Conservation (phyloP, 106 monocot genomes). For the Acanthochlamys bracteata region DNA sequence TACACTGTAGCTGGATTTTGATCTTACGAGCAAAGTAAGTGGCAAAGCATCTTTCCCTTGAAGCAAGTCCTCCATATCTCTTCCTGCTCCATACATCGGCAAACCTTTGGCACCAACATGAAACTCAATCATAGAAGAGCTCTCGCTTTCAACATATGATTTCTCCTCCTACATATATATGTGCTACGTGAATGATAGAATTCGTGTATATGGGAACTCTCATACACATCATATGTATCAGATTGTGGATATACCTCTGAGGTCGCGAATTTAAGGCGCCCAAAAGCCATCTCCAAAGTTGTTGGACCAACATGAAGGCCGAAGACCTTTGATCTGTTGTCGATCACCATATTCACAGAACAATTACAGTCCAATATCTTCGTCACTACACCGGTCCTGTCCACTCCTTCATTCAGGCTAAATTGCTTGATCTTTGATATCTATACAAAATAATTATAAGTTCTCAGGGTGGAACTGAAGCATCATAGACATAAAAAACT, state of each 20-base stretch:
- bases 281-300: slow-evolving; percentile 43
- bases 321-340: slow-evolving; percentile 70
- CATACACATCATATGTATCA: background rate
- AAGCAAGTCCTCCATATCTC: slow-evolving; percentile 64
- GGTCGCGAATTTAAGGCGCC: slow-evolving; percentile 28
- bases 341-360: slow-evolving; percentile 49
- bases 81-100: slow-evolving; percentile 75
- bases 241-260: slow-evolving; percentile 28
- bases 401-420: slow-evolving; percentile 62
- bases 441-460: slow-evolving; percentile 11
- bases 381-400: slow-evolving; percentile 55
- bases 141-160: slow-evolving; percentile 22
- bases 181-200: background rate
- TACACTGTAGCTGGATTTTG: slow-evolving; percentile 27
- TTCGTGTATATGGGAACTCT: background rate
- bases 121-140: slow-evolving; percentile 6
- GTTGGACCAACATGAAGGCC: slow-evolving; percentile 33
- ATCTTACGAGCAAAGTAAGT: slow-evolving; percentile 22
- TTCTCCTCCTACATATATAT: slow-evolving; percentile 18
- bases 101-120: slow-evolving; percentile 30
- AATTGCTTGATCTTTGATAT: slow-evolving; percentile 27
- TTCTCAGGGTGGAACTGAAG: too few species aligned
- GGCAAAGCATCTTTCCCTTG: slow-evolving; percentile 42
- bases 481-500: background rate
- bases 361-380: slow-evolving; percentile 54